Conservation (phyloP, 2,329 filamentous ascomycete genomes). For the Colletotrichum kahawae region DNA sequence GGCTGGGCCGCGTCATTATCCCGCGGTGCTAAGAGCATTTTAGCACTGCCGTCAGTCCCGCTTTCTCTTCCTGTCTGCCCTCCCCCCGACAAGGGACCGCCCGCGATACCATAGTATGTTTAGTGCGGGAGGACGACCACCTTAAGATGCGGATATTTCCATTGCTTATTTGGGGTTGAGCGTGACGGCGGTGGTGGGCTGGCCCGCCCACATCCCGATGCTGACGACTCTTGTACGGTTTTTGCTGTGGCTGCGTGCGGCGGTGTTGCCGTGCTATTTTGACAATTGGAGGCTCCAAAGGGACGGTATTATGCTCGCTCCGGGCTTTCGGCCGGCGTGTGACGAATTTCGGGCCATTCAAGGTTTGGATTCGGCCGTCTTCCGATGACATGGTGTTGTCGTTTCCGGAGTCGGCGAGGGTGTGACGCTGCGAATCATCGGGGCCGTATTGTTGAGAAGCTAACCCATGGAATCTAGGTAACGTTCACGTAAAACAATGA, state of each 20-base stretch:
- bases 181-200: not conserved
- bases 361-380: not conserved
- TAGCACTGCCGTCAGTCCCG: slow-evolving; percentile 11
- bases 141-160: not conserved
- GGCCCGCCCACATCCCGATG: slow-evolving; percentile 7
- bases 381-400: not conserved
- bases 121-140: not conserved
- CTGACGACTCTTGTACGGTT: not conserved
- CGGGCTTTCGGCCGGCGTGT: not conserved
- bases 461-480: not conserved
- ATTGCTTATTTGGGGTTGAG: not conserved
- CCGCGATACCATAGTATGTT: not conserved
- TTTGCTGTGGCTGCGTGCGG: not conserved
- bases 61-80: not conserved
- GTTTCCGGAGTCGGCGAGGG: not conserved
- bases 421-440: not conserved
- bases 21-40: not conserved
- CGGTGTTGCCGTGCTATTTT: not conserved
- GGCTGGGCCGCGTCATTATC: slow-evolving; percentile 17
- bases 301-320: not conserved
- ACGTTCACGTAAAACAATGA: not conserved
- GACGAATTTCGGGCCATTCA: not conserved
- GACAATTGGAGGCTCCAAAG: not conserved
- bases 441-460: not conserved
- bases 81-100: not conserved